Conservation (phyloP, 345 rosid genomes). For the Psidium friedrichsthalianum region DNA sequence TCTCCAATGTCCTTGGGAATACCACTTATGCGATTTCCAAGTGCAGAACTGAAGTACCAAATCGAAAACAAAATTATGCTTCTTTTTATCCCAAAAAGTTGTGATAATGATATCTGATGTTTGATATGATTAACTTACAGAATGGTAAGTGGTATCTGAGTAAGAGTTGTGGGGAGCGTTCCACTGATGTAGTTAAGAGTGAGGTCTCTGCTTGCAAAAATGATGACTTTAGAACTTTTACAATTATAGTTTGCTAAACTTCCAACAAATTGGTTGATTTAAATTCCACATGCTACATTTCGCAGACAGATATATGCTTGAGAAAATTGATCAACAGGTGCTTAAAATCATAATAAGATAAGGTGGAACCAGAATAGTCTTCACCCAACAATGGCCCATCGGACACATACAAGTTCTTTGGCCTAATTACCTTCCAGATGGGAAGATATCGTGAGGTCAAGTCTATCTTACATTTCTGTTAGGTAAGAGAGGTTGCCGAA, state of each 20-base stretch:
- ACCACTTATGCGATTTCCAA: slow-evolving; percentile 63
- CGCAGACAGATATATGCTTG: not conserved
- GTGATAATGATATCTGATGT: not conserved
- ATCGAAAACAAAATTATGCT: not conserved
- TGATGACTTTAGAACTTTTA: not conserved
- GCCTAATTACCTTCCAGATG: not conserved
- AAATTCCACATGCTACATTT: not conserved
- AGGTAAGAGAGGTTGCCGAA: slow-evolving; percentile 48
- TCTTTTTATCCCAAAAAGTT: not conserved
- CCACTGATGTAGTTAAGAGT: slow-evolving; percentile 63
- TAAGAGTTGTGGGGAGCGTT: slow-evolving; percentile 45
- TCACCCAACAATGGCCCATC: not conserved
- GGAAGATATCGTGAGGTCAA: not conserved
- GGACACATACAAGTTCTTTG: not conserved
- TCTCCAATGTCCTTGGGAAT: slow-evolving; percentile 51
- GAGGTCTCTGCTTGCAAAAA: slow-evolving; percentile 44
- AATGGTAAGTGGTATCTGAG: slow-evolving; percentile 32
- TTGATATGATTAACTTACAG: slow-evolving; percentile 27
- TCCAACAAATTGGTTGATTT: not conserved
- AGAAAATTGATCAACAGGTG: not conserved
- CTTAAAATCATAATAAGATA: not conserved
- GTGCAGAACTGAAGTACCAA: slow-evolving; percentile 27
- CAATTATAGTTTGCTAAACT: not conserved
- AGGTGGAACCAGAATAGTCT: not conserved
- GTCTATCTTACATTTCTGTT: slow-evolving; percentile 35